A percentile compares a stretch with the other conserved stretches of the same genome.
Evolutionary conservation across 768 basidiomycete species (phyloP).

Genomic region (Mycena leptocephala): DNA sequence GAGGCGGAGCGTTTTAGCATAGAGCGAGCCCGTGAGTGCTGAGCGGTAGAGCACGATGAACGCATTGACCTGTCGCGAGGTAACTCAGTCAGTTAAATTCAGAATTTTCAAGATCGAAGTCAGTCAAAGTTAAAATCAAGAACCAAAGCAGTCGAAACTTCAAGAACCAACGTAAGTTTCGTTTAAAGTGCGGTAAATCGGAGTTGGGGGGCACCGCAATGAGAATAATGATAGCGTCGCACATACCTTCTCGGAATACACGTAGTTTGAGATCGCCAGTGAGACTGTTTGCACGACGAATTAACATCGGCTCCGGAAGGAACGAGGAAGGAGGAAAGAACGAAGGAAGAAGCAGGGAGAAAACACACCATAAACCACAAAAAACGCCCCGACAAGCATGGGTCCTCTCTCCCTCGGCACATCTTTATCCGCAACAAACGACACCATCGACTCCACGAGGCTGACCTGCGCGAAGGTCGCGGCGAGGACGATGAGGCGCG

Average conservation of each 20-base stretch:
- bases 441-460: slow-evolving; percentile 17
- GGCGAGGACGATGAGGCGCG: slow-evolving; percentile 3
- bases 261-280: slow-evolving; percentile 8
- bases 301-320: too few species aligned
- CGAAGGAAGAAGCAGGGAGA: not conserved
- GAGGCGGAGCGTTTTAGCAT: slow-evolving; percentile 17
- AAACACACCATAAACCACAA: slow-evolving; percentile 8
- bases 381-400: slow-evolving; percentile 1
- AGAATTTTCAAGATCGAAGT: too few species aligned
- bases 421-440: slow-evolving; percentile 15
- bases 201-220: too few species aligned
- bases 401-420: slow-evolving; percentile 16
- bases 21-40: slow-evolving; percentile 25
- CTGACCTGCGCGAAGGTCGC: slow-evolving; percentile 21
- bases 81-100: too few species aligned
- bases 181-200: too few species aligned
- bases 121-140: too few species aligned
- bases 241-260: slow-evolving; percentile 8
- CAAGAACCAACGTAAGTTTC: too few species aligned
- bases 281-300: not conserved
- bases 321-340: too few species aligned
- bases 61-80: slow-evolving; percentile 17
- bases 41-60: slow-evolving; percentile 32
- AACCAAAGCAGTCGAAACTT: too few species aligned
- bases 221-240: too few species aligned